phyloP scores from a whole-genome alignment of 495 filamentous ascomycete species.

The Apodospora peruviana region DNA sequence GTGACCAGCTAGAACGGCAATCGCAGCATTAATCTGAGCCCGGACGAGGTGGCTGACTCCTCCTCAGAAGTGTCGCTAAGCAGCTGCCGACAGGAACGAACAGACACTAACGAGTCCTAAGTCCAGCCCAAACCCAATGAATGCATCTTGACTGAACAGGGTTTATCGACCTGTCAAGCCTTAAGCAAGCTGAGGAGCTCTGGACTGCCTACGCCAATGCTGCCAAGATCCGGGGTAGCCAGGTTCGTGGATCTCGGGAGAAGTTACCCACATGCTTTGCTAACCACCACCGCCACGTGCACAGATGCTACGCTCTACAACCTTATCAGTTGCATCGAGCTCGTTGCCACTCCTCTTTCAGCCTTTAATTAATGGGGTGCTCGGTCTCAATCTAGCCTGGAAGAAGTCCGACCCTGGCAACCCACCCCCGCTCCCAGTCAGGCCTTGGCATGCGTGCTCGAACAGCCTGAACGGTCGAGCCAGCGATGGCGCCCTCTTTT shows the following conservation, averaged over 20 bases:
- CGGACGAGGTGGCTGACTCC: too few species aligned
- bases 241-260: background rate
- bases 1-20: too few species aligned
- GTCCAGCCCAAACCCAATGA: too few species aligned
- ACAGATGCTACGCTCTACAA: background rate
- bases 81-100: too few species aligned
- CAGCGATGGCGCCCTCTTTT: background rate
- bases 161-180: too few species aligned
- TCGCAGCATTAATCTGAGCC: too few species aligned
- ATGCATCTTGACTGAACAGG: too few species aligned
- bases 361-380: background rate
- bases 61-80: too few species aligned
- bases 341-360: background rate
- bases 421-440: background rate
- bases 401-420: background rate
- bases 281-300: background rate
- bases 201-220: too few species aligned
- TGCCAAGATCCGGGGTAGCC: constrained; percentile 1
- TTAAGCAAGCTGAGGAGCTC: too few species aligned
- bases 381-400: background rate
- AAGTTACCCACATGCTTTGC: constrained; percentile 1
- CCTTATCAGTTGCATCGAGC: too few species aligned
- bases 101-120: too few species aligned
- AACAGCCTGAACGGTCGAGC: background rate
- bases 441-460: background rate